Evolutionary conservation across 805 yeast genomes (phyloP).

Genomic region (Kuraishia borneana): DNA sequence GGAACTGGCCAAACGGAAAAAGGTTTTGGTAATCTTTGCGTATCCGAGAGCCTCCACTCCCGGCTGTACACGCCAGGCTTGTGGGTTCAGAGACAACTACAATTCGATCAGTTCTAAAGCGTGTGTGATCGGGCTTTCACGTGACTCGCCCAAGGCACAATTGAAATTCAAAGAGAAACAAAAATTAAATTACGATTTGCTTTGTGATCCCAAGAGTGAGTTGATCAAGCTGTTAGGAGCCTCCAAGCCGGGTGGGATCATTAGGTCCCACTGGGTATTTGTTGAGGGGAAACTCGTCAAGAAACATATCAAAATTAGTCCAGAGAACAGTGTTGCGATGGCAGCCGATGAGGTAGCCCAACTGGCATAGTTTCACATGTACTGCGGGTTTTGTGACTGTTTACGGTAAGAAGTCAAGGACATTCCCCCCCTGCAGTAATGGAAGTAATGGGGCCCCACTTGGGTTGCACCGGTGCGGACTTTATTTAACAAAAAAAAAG

Average conservation of each 20-base stretch:
- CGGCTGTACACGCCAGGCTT: conserved; percentile 93
- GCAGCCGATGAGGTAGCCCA: conserved; percentile 46
- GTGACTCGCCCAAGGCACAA: conserved; percentile 75
- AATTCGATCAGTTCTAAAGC: conserved; percentile 41
- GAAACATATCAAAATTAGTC: conserved; percentile 43
- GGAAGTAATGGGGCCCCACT: too few relatives aligned
- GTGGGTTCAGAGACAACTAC: conserved; percentile 70
- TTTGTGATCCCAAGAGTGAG: conserved; percentile 65
- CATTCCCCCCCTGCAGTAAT: too few relatives aligned
- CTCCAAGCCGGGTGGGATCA: conserved; percentile 70
- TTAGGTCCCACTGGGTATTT: conserved; percentile 90
- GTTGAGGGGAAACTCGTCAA: conserved; percentile 58
- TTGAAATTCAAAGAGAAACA: conserved; percentile 65
- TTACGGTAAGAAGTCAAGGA: too few relatives aligned
- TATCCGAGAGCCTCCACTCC: conserved; percentile 93
- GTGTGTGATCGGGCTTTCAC: conserved; percentile 68
- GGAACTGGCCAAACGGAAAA: conserved; percentile 17
- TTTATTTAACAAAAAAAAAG: too few relatives aligned
- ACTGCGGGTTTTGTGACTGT: too few relatives aligned
- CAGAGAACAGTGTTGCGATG: conserved; percentile 46
- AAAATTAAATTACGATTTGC: conserved; percentile 56
- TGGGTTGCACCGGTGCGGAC: too few relatives aligned
- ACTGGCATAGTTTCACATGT: too few relatives aligned
- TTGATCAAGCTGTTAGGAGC: conserved; percentile 75
- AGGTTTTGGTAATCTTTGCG: conserved; percentile 49